A percentile compares a stretch with the other conserved stretches of the same genome.
These are phyloP conservation scores for Endocarpon pusillum DNA, from an alignment of 495 filamentous ascomycete genomes.

Conservation along the genomic window DNA sequence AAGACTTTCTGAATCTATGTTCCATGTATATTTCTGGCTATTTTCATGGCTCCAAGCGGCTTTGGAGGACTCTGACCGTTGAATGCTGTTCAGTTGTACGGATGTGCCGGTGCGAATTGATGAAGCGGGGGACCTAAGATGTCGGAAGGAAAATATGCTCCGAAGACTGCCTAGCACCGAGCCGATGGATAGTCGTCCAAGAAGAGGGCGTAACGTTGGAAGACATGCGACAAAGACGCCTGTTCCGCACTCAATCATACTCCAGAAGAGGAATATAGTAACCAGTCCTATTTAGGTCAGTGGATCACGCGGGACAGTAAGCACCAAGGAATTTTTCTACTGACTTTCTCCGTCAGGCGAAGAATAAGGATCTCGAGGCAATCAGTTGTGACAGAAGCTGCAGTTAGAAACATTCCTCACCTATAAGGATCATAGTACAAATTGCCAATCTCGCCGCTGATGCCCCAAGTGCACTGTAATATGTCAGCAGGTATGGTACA, in stretches of 20 bases:
- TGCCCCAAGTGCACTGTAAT: neutral
- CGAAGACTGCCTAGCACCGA: neutral
- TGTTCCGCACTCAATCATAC: slow-evolving; percentile 11
- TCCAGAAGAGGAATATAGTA: slow-evolving; percentile 8
- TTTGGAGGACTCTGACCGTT: neutral
- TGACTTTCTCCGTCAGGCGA: neutral
- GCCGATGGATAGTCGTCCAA: neutral
- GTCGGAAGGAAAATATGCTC: neutral
- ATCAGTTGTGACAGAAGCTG: too few species aligned
- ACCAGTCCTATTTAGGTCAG: slow-evolving; percentile 2
- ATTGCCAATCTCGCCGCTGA: slow-evolving; percentile 2
- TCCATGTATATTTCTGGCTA: neutral
- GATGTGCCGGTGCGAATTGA: neutral
- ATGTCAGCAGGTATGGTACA: neutral
- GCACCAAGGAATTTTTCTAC: too few species aligned
- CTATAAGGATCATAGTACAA: neutral
- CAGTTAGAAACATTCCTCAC: too few species aligned
- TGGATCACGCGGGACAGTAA: neutral
- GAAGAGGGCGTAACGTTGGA: slow-evolving; percentile 7
- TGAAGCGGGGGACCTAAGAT: neutral
- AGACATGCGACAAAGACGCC: slow-evolving; percentile 11
- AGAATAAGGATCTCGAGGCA: too few species aligned
- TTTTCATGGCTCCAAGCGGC: neutral
- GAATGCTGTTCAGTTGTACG: neutral
- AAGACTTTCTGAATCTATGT: neutral